A percentile compares a stretch with the other conserved stretches of the same genome.
Conservation (phyloP, 2,329 filamentous ascomycete genomes). For the Pestalotiopsis sp. region DNA sequence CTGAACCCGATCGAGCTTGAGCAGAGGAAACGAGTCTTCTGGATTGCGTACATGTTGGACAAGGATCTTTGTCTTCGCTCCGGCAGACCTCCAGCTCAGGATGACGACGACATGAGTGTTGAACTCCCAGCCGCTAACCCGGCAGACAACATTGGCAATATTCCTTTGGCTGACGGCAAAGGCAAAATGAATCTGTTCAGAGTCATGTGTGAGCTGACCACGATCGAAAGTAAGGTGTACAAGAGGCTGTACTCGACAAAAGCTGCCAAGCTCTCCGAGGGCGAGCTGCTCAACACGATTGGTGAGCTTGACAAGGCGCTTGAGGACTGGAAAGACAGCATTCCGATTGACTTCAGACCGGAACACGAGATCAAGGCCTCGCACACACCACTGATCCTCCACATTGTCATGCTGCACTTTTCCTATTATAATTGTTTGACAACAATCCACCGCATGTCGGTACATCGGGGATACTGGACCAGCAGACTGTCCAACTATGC, state of each 20-base stretch:
- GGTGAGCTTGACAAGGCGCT: constrained; percentile 88
- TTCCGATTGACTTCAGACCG: constrained; percentile 94
- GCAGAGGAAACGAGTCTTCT: constrained; percentile 72
- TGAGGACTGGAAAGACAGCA: constrained; percentile 95
- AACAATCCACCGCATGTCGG: constrained; percentile 97
- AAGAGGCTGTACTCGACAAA: constrained; percentile 90
- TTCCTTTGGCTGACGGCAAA: constrained; percentile 85
- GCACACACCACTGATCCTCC: constrained; percentile 90
- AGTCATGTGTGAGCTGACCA: constrained; percentile 86
- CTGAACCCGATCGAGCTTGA: constrained; percentile 93
- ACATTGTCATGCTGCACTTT: constrained; percentile 93
- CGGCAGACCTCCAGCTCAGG: constrained; percentile 62
- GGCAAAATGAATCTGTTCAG: constrained; percentile 95
- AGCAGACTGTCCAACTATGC: constrained; percentile 93
- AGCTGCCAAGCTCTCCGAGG: constrained; percentile 88
- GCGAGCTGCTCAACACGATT: constrained; percentile 92
- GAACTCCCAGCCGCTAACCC: constrained; percentile 92
- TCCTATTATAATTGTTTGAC: constrained; percentile 98
- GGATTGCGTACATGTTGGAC: constrained; percentile 68
- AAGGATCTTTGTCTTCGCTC: constrained; percentile 65
- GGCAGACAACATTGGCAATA: constrained; percentile 90
- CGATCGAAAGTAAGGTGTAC: constrained; percentile 94
- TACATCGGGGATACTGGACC: constrained; percentile 98
- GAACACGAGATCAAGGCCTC: constrained; percentile 94
- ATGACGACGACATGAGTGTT: constrained; percentile 85